Evolutionary conservation across 2,329 filamentous ascomycete species (phyloP), one percentile per base, ranked within the genome.

Genomic region (Kalmusia sp.): DNA sequence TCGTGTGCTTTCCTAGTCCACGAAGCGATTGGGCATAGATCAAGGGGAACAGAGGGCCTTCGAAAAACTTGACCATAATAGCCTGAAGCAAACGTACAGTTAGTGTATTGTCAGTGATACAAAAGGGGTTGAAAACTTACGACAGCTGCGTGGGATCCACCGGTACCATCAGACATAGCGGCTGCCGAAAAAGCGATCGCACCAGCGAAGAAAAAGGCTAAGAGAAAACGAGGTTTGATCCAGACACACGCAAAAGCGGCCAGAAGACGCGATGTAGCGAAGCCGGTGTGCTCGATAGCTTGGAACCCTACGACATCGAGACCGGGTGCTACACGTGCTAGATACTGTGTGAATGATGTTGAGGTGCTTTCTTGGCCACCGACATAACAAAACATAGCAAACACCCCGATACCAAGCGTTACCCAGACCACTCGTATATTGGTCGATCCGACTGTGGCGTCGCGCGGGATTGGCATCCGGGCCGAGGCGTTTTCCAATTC

Each of bases 361-460:
- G 82, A 79, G 17, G 84, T 71, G 24, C 79, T 78, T 71, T 87
- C 85, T 65, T 87, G 84, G 0, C 78, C 83, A 11, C 84, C 85
- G 1, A 86, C 81, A 58, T 87, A 87, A 71, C 82, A 85, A 63
- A 84, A 87, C 57, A 83, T 80, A 9, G 80, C 78, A 62, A 84
- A 79, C 1, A 82, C 71, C 0, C 81, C 85, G 2, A 86, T 60
- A 1, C 64, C 80, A 1, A 87, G 77, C 0, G 83, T 84, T 47
- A 85, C 68, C 79, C 81, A 86, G 37, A 86, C 77, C 8, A 86
- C 74, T 5, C 77, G 78, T 38, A 84, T 55, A 0, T 77, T 75
- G 9, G 72, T 65, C 6, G 59, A 59, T 19, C 77, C 77, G 17
- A 69, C 41, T 5, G 81, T 78, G 2, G 82, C 76, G 3, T 69